Percentiles rank a stretch among this genome's conserved stretches.
phyloP scores from a whole-genome alignment of 2,329 filamentous ascomycete species.

The Fusarium sp. region DNA sequence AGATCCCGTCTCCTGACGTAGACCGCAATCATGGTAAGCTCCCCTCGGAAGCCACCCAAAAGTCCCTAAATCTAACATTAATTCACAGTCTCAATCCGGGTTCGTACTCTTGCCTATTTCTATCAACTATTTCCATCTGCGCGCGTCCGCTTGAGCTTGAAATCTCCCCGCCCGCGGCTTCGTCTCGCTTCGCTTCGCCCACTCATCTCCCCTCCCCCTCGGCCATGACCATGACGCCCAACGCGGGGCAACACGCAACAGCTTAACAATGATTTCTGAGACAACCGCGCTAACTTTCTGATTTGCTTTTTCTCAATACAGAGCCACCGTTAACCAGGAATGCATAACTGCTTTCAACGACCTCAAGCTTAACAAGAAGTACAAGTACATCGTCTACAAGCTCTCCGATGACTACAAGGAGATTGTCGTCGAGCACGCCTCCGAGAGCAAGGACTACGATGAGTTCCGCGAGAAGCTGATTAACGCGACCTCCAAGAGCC shows the following conservation, averaged over 20 bases:
- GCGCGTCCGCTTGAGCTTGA: slow-evolving; percentile 29
- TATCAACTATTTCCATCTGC: slow-evolving; percentile 17
- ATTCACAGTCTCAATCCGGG: slow-evolving; percentile 75
- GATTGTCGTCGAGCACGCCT: slow-evolving; percentile 84
- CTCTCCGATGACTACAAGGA: slow-evolving; percentile 85
- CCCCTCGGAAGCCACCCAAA: slow-evolving; percentile 28
- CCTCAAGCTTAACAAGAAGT: slow-evolving; percentile 83
- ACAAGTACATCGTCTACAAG: slow-evolving; percentile 92
- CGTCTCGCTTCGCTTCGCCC: slow-evolving; percentile 17
- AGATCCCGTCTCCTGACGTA: slow-evolving; percentile 49
- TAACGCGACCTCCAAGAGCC: slow-evolving; percentile 78
- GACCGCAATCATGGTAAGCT: slow-evolving; percentile 59
- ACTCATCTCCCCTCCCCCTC: slow-evolving; percentile 28
- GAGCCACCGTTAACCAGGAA: slow-evolving; percentile 78
- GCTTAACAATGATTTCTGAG: slow-evolving; percentile 23
- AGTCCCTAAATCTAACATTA: slow-evolving; percentile 35
- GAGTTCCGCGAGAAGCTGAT: slow-evolving; percentile 82
- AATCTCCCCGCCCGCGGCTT: slow-evolving; percentile 16
- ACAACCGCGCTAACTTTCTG: slow-evolving; percentile 46
- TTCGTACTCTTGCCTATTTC: slow-evolving; percentile 54
- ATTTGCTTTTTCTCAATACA: slow-evolving; percentile 53
- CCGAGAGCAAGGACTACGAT: slow-evolving; percentile 75
- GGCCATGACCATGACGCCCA: slow-evolving; percentile 40
- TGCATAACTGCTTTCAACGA: slow-evolving; percentile 82
- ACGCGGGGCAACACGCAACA: slow-evolving; percentile 45